A percentile compares a stretch with the other conserved stretches of the same genome.
phyloP scores from a whole-genome alignment of 345 rosid genomes.

The Eucalyptus polybractea region DNA sequence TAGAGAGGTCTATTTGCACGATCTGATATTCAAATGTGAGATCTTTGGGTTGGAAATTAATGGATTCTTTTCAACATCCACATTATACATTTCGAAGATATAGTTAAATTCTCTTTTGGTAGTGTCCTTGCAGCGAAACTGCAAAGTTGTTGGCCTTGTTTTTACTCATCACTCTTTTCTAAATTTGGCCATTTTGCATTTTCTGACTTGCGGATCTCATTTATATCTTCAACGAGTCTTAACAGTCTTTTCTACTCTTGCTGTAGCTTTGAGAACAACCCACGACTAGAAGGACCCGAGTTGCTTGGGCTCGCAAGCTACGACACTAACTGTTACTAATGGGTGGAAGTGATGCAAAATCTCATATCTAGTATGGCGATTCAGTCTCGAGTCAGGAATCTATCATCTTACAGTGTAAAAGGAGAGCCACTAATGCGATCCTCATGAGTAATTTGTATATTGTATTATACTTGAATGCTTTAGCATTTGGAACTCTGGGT shows the following conservation, averaged over 20 bases:
- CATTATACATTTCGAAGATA: not conserved
- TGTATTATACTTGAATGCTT: not conserved
- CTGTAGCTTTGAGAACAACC: slow-evolving; percentile 79
- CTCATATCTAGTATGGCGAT: not conserved
- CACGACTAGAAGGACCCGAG: slow-evolving; percentile 88
- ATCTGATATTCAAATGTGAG: not conserved
- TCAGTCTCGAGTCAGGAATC: not conserved
- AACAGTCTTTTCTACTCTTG: not conserved
- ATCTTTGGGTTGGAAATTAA: not conserved
- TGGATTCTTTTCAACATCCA: not conserved
- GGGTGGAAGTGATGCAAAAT: not conserved
- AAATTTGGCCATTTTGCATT: not conserved
- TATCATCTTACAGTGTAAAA: slow-evolving; percentile 1
- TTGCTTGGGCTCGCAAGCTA: slow-evolving; percentile 83
- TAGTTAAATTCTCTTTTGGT: not conserved
- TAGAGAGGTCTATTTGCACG: not conserved
- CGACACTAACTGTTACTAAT: slow-evolving; percentile 73
- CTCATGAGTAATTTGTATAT: not conserved
- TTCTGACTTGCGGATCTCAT: not conserved
- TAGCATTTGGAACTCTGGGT: not conserved
- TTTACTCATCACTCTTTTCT: not conserved
- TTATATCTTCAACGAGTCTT: not conserved
- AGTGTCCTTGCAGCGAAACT: not conserved
- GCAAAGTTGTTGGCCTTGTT: not conserved
- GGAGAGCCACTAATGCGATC: not conserved